phyloP scores from a whole-genome alignment of 1,284 basidiomycete species.

The Exsudoporus floridanus region DNA sequence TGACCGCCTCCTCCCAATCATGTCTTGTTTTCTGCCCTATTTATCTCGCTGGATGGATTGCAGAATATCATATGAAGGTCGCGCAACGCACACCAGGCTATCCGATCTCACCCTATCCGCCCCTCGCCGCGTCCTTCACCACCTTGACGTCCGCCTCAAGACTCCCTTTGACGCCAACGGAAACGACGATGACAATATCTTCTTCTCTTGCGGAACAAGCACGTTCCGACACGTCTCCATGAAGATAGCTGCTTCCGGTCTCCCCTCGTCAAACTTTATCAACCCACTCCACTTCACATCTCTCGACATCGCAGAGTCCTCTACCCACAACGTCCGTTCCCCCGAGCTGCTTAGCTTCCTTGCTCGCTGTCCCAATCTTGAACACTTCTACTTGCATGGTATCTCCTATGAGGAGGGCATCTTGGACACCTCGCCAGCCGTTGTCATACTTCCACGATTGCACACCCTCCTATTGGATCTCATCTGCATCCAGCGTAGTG shows the following conservation, averaged over 20 bases:
- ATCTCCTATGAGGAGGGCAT: constrained; percentile 47
- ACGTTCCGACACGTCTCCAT: constrained; percentile 39
- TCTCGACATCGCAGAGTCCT: constrained; percentile 53
- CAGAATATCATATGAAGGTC: constrained; percentile 36
- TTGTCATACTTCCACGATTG: constrained; percentile 54
- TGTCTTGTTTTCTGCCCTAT: constrained; percentile 57
- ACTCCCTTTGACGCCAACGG: constrained; percentile 29
- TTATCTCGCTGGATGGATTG: constrained; percentile 56
- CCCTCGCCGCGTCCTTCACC: constrained; percentile 27
- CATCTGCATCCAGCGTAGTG: constrained; percentile 59
- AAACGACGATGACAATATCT: constrained; percentile 34
- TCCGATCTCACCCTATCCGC: constrained; percentile 20
- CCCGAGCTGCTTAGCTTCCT: constrained; percentile 59
- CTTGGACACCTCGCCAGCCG: constrained; percentile 32
- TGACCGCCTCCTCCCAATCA: constrained; percentile 57
- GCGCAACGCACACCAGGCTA: constrained; percentile 17
- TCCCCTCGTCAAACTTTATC: constrained; percentile 46
- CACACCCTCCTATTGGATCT: constrained; percentile 53
- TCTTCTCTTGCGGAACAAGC: constrained; percentile 32
- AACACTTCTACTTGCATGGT: constrained; percentile 56
- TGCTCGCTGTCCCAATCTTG: constrained; percentile 54
- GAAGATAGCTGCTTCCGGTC: constrained; percentile 43
- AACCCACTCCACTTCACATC: constrained; percentile 53
- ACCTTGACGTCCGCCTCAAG: constrained; percentile 28
- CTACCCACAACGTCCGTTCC: constrained; percentile 32